Percentiles rank a stretch among this genome's conserved stretches.
These are phyloP conservation scores for Nephelium lappaceum DNA, from an alignment of 345 rosid species.

Conservation along the genomic window DNA sequence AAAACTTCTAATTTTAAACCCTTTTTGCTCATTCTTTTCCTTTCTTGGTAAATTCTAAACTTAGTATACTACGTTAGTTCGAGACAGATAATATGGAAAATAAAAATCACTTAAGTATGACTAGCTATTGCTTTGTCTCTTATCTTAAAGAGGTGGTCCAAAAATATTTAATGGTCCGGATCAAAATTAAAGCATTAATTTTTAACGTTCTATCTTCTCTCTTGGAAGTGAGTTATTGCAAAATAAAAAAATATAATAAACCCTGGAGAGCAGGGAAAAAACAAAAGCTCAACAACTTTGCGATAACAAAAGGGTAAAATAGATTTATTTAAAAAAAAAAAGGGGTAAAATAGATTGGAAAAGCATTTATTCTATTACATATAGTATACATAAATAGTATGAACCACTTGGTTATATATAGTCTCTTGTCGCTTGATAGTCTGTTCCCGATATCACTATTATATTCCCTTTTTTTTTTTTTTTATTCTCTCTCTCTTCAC, in stretches of 20 bases:
- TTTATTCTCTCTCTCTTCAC: not conserved
- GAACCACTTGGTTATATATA: constrained; percentile 28
- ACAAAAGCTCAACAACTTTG: constrained; percentile 31
- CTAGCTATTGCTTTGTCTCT: not conserved
- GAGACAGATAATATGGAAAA: not conserved
- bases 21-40: not conserved
- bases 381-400: constrained; percentile 2
- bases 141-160: constrained; percentile 5
- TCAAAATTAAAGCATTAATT: constrained; percentile 5
- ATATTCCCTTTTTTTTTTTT: not conserved
- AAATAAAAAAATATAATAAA: not conserved
- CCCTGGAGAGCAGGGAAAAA: not conserved
- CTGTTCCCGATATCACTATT: constrained; percentile 42
- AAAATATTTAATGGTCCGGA: not conserved
- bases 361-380: constrained; percentile 8
- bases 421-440: constrained; percentile 18
- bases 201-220: not conserved
- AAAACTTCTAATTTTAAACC: not conserved
- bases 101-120: not conserved
- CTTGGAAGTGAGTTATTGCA: not conserved
- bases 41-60: not conserved
- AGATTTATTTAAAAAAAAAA: no score
- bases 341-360: constrained; percentile 7
- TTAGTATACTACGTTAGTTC: not conserved
- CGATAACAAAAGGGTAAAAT: constrained; percentile 12